Percentiles rank a stretch among this genome's conserved stretches.
Evolutionary conservation across 1,139 yeast genomes (phyloP).

Genomic region (Blastobotrys serpentis): DNA sequence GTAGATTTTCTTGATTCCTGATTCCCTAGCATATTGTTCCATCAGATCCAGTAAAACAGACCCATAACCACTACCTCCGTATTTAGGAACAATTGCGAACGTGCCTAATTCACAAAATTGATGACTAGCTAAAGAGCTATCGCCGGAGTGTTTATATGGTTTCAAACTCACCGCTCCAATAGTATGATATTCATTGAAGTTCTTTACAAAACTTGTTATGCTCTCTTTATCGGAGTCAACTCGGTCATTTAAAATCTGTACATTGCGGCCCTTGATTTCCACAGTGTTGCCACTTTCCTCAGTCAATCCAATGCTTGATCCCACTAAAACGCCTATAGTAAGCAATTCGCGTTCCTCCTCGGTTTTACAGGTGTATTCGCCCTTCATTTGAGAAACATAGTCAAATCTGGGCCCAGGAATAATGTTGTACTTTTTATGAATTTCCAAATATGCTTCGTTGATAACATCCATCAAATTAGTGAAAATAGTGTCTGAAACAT

Average conservation of each 20-base stretch:
- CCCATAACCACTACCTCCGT: constrained; percentile 6
- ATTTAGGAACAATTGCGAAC: constrained; percentile 1
- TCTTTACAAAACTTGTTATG: not conserved
- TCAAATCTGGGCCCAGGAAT: constrained; percentile 7
- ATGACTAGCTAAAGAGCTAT: not conserved
- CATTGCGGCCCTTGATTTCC: constrained; percentile 7
- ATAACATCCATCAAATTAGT: constrained; percentile 3
- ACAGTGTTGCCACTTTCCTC: not conserved
- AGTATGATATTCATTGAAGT: not conserved
- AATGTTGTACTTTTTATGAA: constrained; percentile 2
- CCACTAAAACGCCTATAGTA: constrained; percentile 1
- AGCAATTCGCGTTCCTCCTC: not conserved
- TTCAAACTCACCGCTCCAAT: constrained; percentile 5
- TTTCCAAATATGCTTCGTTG: constrained; percentile 5
- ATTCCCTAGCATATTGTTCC: not conserved
- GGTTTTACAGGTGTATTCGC: constrained; percentile 1
- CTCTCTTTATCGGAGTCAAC: not conserved
- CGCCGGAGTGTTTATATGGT: constrained; percentile 2
- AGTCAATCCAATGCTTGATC: not conserved
- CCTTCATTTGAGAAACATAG: constrained; percentile 6
- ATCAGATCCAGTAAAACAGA: not conserved
- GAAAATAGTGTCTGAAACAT: not conserved
- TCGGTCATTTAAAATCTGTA: not conserved
- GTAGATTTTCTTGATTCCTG: constrained; percentile 2
- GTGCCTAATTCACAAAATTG: constrained; percentile 6